Conservation (phyloP, 1,139 yeast species). For the Nematodospora anomalae region DNA sequence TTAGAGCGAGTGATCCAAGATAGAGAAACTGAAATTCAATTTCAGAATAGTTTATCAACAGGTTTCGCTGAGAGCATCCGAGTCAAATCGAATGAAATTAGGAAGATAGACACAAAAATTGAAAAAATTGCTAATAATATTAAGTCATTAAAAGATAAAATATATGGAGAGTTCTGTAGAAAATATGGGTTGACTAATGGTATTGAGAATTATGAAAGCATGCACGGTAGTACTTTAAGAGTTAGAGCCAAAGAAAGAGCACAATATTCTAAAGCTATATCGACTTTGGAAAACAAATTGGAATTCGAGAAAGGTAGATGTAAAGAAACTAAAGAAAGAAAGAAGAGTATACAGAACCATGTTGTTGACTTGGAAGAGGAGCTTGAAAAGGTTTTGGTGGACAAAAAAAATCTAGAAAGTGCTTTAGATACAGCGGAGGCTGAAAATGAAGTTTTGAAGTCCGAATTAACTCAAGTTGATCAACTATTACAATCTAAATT, state of each 20-base stretch:
- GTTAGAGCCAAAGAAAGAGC: constrained; percentile 64
- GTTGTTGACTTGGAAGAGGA: constrained; percentile 32
- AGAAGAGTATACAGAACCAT: constrained; percentile 35
- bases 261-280: constrained; percentile 57
- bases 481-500: constrained; percentile 26
- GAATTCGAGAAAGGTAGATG: constrained; percentile 63
- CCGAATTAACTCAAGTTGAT: constrained; percentile 35
- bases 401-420: constrained; percentile 33
- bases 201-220: constrained; percentile 65
- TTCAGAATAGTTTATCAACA: constrained; percentile 35
- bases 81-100: constrained; percentile 22
- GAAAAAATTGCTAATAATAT: constrained; percentile 27
- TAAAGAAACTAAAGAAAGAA: constrained; percentile 49
- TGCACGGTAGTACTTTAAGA: constrained; percentile 63
- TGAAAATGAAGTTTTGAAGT: constrained; percentile 45
- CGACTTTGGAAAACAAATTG: constrained; percentile 61
- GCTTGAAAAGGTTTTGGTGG: constrained; percentile 27
- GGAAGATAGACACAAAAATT: constrained; percentile 33
- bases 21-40: constrained; percentile 53
- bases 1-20: constrained; percentile 56
- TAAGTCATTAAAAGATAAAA: constrained; percentile 37
- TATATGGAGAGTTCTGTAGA: constrained; percentile 57
- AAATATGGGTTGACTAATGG: constrained; percentile 51
- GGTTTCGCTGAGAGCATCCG: constrained; percentile 21
- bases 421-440: constrained; percentile 50